These are phyloP conservation scores for Rhodosporidiobolus sp. DNA, from an alignment of 768 basidiomycete genomes.

Conservation along the genomic window DNA sequence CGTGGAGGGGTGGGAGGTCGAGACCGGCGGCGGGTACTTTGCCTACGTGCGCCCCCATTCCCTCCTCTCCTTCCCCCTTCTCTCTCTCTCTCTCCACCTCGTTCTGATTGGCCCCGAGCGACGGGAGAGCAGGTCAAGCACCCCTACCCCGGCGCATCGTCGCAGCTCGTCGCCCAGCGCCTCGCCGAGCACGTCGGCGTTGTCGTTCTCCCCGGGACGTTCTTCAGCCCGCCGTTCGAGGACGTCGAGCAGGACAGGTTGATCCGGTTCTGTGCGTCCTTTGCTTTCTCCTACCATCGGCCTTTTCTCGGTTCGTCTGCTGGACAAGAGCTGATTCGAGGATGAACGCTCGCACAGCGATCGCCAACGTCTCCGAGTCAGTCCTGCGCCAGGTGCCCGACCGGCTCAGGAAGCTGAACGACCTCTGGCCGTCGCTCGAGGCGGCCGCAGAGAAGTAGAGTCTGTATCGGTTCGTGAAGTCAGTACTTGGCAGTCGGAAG, in stretches of 20 bases:
- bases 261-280: slow-evolving; percentile 34
- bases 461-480: too few species aligned
- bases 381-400: slow-evolving; percentile 11
- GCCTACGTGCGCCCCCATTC: slow-evolving; percentile 75
- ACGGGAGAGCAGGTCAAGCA: slow-evolving; percentile 49
- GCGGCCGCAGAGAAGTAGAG: neutral
- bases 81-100: neutral
- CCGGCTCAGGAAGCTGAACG: slow-evolving; percentile 18
- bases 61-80: neutral
- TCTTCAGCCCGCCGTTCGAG: slow-evolving; percentile 28
- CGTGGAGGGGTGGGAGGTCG: slow-evolving; percentile 60
- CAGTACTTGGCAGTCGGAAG: too few species aligned
- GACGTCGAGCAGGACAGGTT: slow-evolving; percentile 23
- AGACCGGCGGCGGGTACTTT: slow-evolving; percentile 69
- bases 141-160: slow-evolving; percentile 56
- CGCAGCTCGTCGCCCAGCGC: slow-evolving; percentile 59
- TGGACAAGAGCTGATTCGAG: neutral
- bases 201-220: slow-evolving; percentile 59
- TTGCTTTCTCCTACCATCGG: too few species aligned
- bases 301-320: neutral
- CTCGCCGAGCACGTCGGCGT: slow-evolving; percentile 66
- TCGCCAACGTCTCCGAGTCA: slow-evolving; percentile 29
- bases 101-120: accelerated
- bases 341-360: slow-evolving; percentile 4
- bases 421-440: slow-evolving; percentile 21